These are phyloP conservation scores for Helianthus tuberosus DNA, from an alignment of 129 eudicot species.

Conservation along the genomic window DNA sequence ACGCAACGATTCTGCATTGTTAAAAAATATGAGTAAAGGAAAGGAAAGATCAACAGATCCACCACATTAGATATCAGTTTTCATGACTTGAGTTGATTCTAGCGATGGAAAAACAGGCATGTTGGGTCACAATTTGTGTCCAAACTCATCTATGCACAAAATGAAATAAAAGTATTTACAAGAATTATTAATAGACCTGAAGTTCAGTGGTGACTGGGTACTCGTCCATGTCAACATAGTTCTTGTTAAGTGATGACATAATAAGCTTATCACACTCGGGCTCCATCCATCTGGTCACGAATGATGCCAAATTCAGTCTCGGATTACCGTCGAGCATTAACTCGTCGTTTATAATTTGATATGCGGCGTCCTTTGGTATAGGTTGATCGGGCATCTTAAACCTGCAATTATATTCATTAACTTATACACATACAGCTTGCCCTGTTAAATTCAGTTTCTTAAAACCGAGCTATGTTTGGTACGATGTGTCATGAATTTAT, in stretches of 20 bases:
- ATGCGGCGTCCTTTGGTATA: constrained; percentile 73
- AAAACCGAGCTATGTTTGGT: neutral
- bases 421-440: neutral
- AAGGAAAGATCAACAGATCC: too few species aligned
- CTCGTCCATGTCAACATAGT: constrained; percentile 77
- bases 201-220: constrained; percentile 90
- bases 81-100: too few species aligned
- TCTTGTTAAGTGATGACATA: constrained; percentile 69
- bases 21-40: too few species aligned
- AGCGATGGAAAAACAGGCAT: too few species aligned
- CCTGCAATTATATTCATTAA: constrained; percentile 26
- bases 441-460: too few species aligned
- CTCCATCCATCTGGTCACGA: constrained; percentile 87
- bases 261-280: constrained; percentile 79
- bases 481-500: neutral
- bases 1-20: constrained; percentile 69
- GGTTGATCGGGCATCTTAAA: constrained; percentile 56
- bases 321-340: constrained; percentile 87
- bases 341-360: constrained; percentile 76
- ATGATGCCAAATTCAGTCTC: constrained; percentile 71
- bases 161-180: neutral
- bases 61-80: neutral
- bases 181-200: constrained; percentile 42
- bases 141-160: neutral
- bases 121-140: too few species aligned